These are phyloP conservation scores for Euphrasia confusa DNA, from an alignment of 257 asterid genomes.

Conservation along the genomic window DNA sequence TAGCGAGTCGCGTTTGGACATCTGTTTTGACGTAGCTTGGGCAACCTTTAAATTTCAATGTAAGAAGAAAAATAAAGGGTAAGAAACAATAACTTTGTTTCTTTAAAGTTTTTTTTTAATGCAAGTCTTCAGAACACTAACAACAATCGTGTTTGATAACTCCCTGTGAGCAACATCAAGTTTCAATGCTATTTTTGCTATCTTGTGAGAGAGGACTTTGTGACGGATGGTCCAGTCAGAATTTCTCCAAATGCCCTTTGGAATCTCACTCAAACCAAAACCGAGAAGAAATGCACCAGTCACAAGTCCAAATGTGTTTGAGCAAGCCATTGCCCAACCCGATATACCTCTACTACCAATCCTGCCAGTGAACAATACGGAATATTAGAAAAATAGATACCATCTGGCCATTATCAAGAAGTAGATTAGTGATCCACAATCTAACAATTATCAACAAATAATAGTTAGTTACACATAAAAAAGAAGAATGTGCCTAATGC, in stretches of 20 bases:
- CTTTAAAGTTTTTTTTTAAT: background rate
- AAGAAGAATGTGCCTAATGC: slow-evolving; percentile 1
- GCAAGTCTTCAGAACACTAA: slow-evolving; percentile 41
- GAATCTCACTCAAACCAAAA: slow-evolving; percentile 96
- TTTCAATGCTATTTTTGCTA: slow-evolving; percentile 90
- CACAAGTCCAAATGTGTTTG: slow-evolving; percentile 98
- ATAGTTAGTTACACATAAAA: background rate
- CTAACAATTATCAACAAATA: slow-evolving; percentile 6
- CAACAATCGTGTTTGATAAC: slow-evolving; percentile 89
- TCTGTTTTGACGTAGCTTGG: slow-evolving; percentile 98
- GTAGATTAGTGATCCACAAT: slow-evolving; percentile 11
- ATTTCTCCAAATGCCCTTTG: slow-evolving; percentile 87
- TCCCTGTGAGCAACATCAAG: slow-evolving; percentile 98
- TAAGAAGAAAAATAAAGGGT: slow-evolving; percentile 14
- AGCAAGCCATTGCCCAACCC: slow-evolving; percentile 98
- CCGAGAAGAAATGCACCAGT: slow-evolving; percentile 99
- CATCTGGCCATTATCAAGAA: background rate
- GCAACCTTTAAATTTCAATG: slow-evolving; percentile 60
- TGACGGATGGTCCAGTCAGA: slow-evolving; percentile 97
- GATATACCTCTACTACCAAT: slow-evolving; percentile 46
- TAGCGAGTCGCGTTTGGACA: slow-evolving; percentile 95
- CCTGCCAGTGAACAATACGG: slow-evolving; percentile 48
- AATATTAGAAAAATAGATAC: slow-evolving; percentile 15
- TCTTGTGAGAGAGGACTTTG: slow-evolving; percentile 91
- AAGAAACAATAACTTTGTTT: slow-evolving; percentile 5